Conservation (phyloP, 805 yeast genomes). For the Nakazawaea wyomingensis region DNA sequence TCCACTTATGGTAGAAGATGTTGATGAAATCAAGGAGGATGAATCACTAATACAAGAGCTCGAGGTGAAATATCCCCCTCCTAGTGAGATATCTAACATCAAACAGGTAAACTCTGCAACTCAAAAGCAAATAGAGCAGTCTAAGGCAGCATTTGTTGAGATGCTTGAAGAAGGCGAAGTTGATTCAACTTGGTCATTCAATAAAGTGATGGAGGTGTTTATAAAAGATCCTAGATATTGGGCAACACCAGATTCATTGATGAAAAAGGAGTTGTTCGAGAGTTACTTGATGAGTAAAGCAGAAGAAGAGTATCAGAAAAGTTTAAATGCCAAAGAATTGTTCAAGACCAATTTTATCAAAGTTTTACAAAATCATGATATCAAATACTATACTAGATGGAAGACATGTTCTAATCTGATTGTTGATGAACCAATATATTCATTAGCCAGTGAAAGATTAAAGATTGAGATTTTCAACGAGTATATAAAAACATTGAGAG, state of each 20-base stretch:
- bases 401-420: slow-evolving; percentile 45
- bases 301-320: slow-evolving; percentile 46
- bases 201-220: slow-evolving; percentile 52
- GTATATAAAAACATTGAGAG: slow-evolving; percentile 37
- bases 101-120: background rate
- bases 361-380: slow-evolving; percentile 37
- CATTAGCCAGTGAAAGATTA: slow-evolving; percentile 53
- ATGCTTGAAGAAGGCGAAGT: slow-evolving; percentile 54
- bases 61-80: slow-evolving; percentile 8
- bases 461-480: slow-evolving; percentile 50
- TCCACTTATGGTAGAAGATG: slow-evolving; percentile 14
- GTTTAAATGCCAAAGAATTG: slow-evolving; percentile 46
- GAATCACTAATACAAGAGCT: slow-evolving; percentile 8
- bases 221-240: slow-evolving; percentile 62
- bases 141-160: slow-evolving; percentile 38
- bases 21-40: background rate
- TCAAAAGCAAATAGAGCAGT: slow-evolving; percentile 3
- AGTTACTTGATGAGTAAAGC: slow-evolving; percentile 50
- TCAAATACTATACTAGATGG: slow-evolving; percentile 64
- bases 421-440: slow-evolving; percentile 60
- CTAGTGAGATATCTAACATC: slow-evolving; percentile 2
- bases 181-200: slow-evolving; percentile 74
- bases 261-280: slow-evolving; percentile 59
- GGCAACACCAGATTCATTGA: slow-evolving; percentile 55
- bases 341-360: slow-evolving; percentile 50